Base-by-base conservation (phyloP, 1,284 basidiomycete species). In the Coriolopsis trogii region DNA sequence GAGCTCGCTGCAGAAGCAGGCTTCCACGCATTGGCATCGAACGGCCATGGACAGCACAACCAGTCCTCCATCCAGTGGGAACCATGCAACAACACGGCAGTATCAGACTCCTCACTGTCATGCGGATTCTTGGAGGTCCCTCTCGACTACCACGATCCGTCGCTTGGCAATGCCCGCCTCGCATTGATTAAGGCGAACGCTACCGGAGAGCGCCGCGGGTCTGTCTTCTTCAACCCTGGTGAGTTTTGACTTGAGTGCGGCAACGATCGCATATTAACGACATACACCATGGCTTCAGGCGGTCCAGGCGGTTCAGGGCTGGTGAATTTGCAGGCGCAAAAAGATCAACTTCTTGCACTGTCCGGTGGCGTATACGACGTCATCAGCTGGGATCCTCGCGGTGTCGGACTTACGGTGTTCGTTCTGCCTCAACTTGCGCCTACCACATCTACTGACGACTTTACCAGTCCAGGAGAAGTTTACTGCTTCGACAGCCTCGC, bases 351-450 rank as follows among this genome's bases (percentile, higher is more conserved):
- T n/a, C 10, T 8, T 36, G 33, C 20, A 41, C 42, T 30, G 42
- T 42, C 40, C 24, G 53, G 46, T 16, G 45, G 44, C 3, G 23
- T 20, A 12, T 54, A 46, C 34, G 53, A 50, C 41, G 42, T 51
- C 48, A 46, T 49, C 30, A 44, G 46, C 37, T 55, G 53, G 49
- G 57, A 49, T 29, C 46, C 52, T 30, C 56, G 49, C 24, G 55
- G 56, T 3, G 48, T 53, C 9, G 55, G 55, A 3, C 40, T 43
- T 33, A 48, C 54, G 2, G 21, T 39, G 49, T 51, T 12, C 15
- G 42, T 33, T 18, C 26, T 12, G n/a, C 20, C 6, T 4, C 13
- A 8, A 8, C n/a, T 18, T 8, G 20, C n/a, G 6, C 15, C 20
- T 31, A 31, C 30, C 1, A 33, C 33, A 13, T 16, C 4, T 18